phyloP scores from a whole-genome alignment of 495 filamentous ascomycete genomes.

The Penicillium cosmopolitanum region DNA sequence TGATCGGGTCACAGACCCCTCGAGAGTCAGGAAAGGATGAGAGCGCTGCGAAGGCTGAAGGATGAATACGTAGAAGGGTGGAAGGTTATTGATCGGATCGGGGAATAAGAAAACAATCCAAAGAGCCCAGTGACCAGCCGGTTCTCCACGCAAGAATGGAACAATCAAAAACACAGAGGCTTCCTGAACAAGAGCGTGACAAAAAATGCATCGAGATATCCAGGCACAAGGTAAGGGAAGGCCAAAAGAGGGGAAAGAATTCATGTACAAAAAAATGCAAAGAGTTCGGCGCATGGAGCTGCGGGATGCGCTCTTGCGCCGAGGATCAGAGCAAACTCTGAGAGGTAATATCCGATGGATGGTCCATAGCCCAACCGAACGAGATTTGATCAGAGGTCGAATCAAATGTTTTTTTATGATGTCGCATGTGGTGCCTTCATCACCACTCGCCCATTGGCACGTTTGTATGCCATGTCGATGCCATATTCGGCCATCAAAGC shows the following conservation, averaged over 20 bases:
- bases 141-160: constrained; percentile 9
- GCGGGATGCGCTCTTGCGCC: neutral
- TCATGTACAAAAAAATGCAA: constrained; percentile 31
- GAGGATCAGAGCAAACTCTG: constrained; percentile 8
- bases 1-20: neutral
- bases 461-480: constrained; percentile 54
- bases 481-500: constrained; percentile 39
- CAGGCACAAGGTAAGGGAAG: constrained; percentile 19
- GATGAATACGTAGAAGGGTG: constrained; percentile 14
- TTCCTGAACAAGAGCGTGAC: constrained; percentile 9
- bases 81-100: constrained; percentile 16
- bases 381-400: neutral
- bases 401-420: constrained; percentile 17
- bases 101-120: constrained; percentile 18
- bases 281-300: neutral
- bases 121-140: constrained; percentile 15
- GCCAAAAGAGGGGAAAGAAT: constrained; percentile 10
- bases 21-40: constrained; percentile 9
- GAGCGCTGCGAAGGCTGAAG: constrained; percentile 10
- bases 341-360: neutral
- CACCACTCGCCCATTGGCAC: constrained; percentile 48
- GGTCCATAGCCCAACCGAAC: neutral
- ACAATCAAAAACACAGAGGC: constrained; percentile 10
- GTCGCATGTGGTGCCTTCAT: constrained; percentile 34
- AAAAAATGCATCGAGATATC: constrained; percentile 19